Evolutionary conservation across 169 alveolate species (phyloP), one percentile per base, ranked within the genome.

Genomic region (Cryptosporidium felis): DNA sequence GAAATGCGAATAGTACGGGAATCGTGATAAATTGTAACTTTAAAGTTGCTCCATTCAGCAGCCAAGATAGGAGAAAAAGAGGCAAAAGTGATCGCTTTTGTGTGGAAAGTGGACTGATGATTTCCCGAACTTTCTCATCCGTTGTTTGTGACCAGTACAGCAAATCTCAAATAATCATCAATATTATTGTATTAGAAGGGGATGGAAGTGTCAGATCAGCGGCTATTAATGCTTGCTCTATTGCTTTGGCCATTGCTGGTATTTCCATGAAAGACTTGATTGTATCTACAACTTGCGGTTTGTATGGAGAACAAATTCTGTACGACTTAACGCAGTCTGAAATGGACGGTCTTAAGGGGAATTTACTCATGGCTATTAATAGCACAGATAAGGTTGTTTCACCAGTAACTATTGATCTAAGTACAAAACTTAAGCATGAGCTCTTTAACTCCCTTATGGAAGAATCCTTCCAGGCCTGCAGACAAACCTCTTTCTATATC

Each of bases 161-260:
- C 23, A 74, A 53, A 74, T 47, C 67, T 9, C 82, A 74, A 56
- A 74, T 74, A 32, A 74, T 34, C 23, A 80, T 85, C 5, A 67
- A 85, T 46, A 80, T 85, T 36, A 51, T 40, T 8, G 88, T 85
- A 9, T 42, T 85, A 42, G 88, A 74, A 23, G 90, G 67, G 8
- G 91, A 85, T 40, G 91, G 91, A 9, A 80, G 91, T 10, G 88
- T 85, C n/a, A 88, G 80, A 61, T 61, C 90, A 21, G 91, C 91
- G 21, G 89, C 91, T 79, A 85, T 85, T 44, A 85, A 85, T 80
- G 91, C 91, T 41, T 42, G 80, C 30, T 62, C 66, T 6, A 49
- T 85, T 21, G 89, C 89, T 8, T 61, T 85, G 28, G 81, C 88
- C n/a, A 36, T 62, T 28, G 88, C 91, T 30, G 91, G 91, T 51